Evolutionary conservation across 306 rosid genomes (phyloP).

Genomic region (Spatholobus suberectus): DNA sequence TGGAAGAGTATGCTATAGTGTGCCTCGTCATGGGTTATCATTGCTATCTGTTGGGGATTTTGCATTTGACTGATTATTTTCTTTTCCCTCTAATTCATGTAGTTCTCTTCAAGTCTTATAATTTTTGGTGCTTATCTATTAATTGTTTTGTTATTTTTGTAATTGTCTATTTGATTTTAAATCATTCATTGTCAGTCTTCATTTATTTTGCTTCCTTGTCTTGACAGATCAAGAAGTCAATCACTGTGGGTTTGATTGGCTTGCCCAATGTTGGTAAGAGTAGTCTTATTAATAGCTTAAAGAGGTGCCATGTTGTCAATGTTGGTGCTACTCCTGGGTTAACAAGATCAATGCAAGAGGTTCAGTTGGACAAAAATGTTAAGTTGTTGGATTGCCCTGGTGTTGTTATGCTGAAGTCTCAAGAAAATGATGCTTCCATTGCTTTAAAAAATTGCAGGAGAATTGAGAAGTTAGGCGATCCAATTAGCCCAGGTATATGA

Average conservation of each 20-base stretch:
- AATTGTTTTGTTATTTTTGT: background rate
- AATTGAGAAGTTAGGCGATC: slow-evolving; percentile 91
- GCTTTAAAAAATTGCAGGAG: slow-evolving; percentile 91
- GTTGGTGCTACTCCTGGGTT: slow-evolving; percentile 94
- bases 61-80: background rate
- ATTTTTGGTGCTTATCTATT: slow-evolving; percentile 3
- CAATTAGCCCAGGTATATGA: slow-evolving; percentile 78
- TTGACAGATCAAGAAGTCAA: slow-evolving; percentile 88
- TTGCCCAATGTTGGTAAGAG: slow-evolving; percentile 99
- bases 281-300: slow-evolving; percentile 90
- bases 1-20: slow-evolving; percentile 16
- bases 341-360: slow-evolving; percentile 94
- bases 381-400: slow-evolving; percentile 97
- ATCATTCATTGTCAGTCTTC: slow-evolving; percentile 10
- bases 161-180: background rate
- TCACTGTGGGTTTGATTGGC: slow-evolving; percentile 91
- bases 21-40: background rate
- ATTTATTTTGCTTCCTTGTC: slow-evolving; percentile 23
- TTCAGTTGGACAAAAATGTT: slow-evolving; percentile 85
- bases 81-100: background rate
- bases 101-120: slow-evolving; percentile 5
- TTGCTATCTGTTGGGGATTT: slow-evolving; percentile 14
- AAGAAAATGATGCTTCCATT: slow-evolving; percentile 66
- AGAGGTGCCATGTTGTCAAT: slow-evolving; percentile 73
- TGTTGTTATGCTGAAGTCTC: slow-evolving; percentile 82